Conservation (phyloP, 306 rosid species). For the Cucurbita ficifolia region DNA sequence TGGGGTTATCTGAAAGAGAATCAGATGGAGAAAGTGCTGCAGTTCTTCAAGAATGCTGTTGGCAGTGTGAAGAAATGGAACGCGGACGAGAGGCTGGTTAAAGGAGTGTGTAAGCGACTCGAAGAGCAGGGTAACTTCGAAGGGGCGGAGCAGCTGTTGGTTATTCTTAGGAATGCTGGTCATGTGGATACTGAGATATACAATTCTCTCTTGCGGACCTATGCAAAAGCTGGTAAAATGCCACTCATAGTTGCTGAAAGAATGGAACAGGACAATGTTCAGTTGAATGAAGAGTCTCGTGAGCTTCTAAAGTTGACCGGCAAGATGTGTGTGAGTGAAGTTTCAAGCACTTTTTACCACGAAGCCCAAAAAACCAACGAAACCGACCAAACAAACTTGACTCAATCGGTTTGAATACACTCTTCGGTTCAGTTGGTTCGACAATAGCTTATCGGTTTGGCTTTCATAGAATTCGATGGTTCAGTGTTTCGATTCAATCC, state of each 20-base stretch:
- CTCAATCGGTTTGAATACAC: background rate
- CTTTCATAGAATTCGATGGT: background rate
- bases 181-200: slow-evolving; percentile 53
- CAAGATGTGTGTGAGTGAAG: slow-evolving; percentile 62
- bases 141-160: slow-evolving; percentile 57
- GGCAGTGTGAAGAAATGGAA: slow-evolving; percentile 62
- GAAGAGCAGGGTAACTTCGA: slow-evolving; percentile 44
- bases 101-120: slow-evolving; percentile 38
- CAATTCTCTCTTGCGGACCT: slow-evolving; percentile 44
- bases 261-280: slow-evolving; percentile 62
- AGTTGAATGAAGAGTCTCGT: slow-evolving; percentile 54
- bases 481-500: background rate
- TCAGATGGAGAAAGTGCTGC: slow-evolving; percentile 33
- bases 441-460: background rate
- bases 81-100: slow-evolving; percentile 32
- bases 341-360: slow-evolving; percentile 23
- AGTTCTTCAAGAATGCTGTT: slow-evolving; percentile 45
- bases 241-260: slow-evolving; percentile 63
- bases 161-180: slow-evolving; percentile 40
- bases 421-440: background rate
- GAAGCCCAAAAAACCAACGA: background rate
- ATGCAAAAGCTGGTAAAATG: slow-evolving; percentile 72
- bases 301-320: slow-evolving; percentile 45
- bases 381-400: background rate
- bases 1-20: slow-evolving; percentile 53